A percentile compares a stretch with the other conserved stretches of the same genome.
These are phyloP conservation scores for Microsporum audouinii DNA, from an alignment of 2,329 filamentous ascomycete genomes.

Conservation along the genomic window DNA sequence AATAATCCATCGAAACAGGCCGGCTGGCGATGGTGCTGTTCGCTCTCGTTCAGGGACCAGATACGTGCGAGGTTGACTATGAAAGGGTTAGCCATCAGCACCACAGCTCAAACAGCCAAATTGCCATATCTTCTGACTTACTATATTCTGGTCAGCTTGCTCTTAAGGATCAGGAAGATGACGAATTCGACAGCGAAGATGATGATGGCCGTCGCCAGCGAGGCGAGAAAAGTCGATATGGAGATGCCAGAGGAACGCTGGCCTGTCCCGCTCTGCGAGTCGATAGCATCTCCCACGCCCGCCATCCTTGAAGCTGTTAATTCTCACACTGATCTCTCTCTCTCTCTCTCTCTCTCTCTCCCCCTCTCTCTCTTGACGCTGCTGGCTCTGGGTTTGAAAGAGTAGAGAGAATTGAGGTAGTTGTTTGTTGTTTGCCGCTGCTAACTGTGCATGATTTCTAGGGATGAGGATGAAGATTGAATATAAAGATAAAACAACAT, in stretches of 20 bases:
- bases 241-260: slow-evolving; percentile 27
- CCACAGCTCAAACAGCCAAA: slow-evolving; percentile 4
- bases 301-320: background rate
- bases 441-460: background rate
- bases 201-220: slow-evolving; percentile 50
- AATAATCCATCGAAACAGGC: slow-evolving; percentile 42
- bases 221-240: slow-evolving; percentile 50
- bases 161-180: slow-evolving; percentile 64
- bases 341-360: too few relatives aligned
- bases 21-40: slow-evolving; percentile 58
- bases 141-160: slow-evolving; percentile 75
- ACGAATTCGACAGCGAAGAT: slow-evolving; percentile 53
- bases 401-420: background rate
- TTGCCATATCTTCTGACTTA: slow-evolving; percentile 33
- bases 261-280: slow-evolving; percentile 28
- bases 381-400: too few relatives aligned
- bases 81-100: slow-evolving; percentile 12
- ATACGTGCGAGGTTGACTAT: slow-evolving; percentile 70
- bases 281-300: slow-evolving; percentile 25
- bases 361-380: background rate
- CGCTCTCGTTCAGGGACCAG: slow-evolving; percentile 76
- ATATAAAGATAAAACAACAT: background rate
- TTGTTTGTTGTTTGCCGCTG: background rate
- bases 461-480: background rate
- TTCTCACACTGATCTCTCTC: background rate